These are phyloP conservation scores for Phytophthora boehmeriae DNA, from an alignment of 352 stramenopile genomes.

Conservation along the genomic window DNA sequence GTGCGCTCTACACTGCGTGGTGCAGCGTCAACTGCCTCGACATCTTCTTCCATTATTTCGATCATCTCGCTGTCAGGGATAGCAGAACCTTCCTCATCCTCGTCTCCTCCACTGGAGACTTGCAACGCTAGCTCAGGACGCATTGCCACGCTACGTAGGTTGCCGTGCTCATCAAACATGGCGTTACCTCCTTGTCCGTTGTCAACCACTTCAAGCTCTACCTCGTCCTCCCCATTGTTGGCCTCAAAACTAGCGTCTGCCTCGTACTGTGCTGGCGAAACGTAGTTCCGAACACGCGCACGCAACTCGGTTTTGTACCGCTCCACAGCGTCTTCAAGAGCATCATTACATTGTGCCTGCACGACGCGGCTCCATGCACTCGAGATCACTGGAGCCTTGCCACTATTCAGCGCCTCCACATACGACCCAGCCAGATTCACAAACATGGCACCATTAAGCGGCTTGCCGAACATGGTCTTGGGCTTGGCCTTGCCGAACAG, in stretches of 20 bases:
- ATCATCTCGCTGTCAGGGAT: slow-evolving; percentile 66
- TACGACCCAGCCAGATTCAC: slow-evolving; percentile 83
- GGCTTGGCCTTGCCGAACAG: slow-evolving; percentile 82
- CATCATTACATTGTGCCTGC: slow-evolving; percentile 84
- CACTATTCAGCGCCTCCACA: slow-evolving; percentile 88
- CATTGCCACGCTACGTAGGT: slow-evolving; percentile 54
- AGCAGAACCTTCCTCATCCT: slow-evolving; percentile 43
- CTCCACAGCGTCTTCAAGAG: slow-evolving; percentile 71
- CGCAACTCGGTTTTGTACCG: slow-evolving; percentile 80
- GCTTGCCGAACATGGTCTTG: slow-evolving; percentile 88
- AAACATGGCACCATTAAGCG: slow-evolving; percentile 88
- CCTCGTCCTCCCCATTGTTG: slow-evolving; percentile 21
- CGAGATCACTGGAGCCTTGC: slow-evolving; percentile 87
- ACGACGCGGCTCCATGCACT: slow-evolving; percentile 91
- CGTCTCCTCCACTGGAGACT: slow-evolving; percentile 15
- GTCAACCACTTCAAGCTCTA: slow-evolving; percentile 52
- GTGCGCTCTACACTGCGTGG: slow-evolving; percentile 51
- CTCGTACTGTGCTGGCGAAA: slow-evolving; percentile 65
- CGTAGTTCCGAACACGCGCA: slow-evolving; percentile 53
- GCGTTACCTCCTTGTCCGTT: slow-evolving; percentile 57
- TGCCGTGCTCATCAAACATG: slow-evolving; percentile 84
- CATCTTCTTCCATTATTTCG: slow-evolving; percentile 68
- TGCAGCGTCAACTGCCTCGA: slow-evolving; percentile 18
- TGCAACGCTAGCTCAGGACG: slow-evolving; percentile 23
- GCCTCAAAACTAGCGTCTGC: slow-evolving; percentile 52